Evolutionary conservation across 108 stramenopile genomes (phyloP).

Genomic region (Phaeodactylum tricornutum): DNA sequence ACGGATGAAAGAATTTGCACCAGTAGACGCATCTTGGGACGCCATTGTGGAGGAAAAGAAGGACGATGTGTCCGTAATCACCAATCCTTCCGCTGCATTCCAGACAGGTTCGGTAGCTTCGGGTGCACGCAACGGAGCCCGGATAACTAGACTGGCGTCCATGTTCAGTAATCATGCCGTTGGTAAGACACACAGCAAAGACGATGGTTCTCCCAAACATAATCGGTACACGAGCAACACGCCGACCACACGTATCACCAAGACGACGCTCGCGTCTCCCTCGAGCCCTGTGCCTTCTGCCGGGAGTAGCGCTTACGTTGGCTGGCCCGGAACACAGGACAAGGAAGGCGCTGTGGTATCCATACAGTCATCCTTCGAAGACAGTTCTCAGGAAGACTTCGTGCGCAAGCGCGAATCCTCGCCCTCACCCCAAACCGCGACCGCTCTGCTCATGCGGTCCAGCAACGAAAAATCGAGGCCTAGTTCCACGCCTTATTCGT

Average conservation of each 20-base stretch:
- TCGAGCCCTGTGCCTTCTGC: conserved; percentile 12
- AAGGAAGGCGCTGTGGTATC: conserved; percentile 23
- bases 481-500: no score
- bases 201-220: neutral
- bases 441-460: no score
- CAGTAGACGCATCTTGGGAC: conserved; percentile 5
- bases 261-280: neutral
- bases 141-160: conserved; percentile 26
- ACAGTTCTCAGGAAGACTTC: no score
- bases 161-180: conserved; percentile 32
- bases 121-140: neutral
- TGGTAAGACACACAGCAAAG: conserved; percentile 2
- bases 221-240: neutral
- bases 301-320: conserved; percentile 29
- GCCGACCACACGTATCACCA: no score
- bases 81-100: neutral
- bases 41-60: conserved; percentile 8
- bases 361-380: no score
- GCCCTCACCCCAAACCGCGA: no score
- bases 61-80: neutral
- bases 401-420: no score
- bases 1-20: no score
- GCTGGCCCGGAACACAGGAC: conserved; percentile 79
- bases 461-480: no score
- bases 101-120: neutral